phyloP scores from a whole-genome alignment of 164 flowering plant species.

The Santalum album region DNA sequence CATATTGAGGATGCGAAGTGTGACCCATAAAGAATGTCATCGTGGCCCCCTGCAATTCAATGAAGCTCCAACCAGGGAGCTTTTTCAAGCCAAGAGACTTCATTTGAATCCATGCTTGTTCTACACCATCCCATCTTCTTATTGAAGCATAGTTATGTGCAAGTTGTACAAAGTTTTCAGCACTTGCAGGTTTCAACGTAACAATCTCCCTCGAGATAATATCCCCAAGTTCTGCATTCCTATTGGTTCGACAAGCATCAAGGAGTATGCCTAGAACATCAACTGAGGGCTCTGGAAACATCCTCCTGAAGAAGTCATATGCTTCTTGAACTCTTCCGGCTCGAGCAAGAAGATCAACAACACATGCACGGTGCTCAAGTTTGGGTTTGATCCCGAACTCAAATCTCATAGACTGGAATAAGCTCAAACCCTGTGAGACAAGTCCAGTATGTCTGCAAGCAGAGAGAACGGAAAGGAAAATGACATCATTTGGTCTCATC shows the following conservation, averaged over 20 bases:
- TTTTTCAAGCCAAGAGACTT: conserved; percentile 60
- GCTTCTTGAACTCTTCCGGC: conserved; percentile 73
- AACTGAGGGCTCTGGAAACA: conserved; percentile 28
- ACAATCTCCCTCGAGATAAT: conserved; percentile 41
- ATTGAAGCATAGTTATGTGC: conserved; percentile 66
- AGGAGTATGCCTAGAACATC: conserved; percentile 71
- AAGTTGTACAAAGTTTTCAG: conserved; percentile 67
- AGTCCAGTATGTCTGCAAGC: conserved; percentile 83
- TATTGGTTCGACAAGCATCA: conserved; percentile 50
- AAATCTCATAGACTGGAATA: conserved; percentile 47
- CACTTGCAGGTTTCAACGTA: conserved; percentile 34
- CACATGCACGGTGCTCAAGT: conserved; percentile 62
- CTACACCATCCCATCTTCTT: conserved; percentile 63
- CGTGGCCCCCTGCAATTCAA: conserved; percentile 49
- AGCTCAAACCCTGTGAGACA: conserved; percentile 44
- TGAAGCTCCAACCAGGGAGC: conserved; percentile 76
- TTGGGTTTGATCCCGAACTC: conserved; percentile 49
- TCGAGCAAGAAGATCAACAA: conserved; percentile 78
- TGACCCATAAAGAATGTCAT: conserved; percentile 52
- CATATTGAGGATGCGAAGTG: conserved; percentile 47
- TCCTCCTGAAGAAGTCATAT: conserved; percentile 36
- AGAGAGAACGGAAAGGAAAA: conserved; percentile 50
- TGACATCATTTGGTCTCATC: conserved; percentile 48
- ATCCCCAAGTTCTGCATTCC: conserved; percentile 43
- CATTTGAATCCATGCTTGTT: conserved; percentile 62